Evolutionary conservation across 129 eudicot genomes (phyloP).

Genomic region (Dittrichia graveolens): DNA sequence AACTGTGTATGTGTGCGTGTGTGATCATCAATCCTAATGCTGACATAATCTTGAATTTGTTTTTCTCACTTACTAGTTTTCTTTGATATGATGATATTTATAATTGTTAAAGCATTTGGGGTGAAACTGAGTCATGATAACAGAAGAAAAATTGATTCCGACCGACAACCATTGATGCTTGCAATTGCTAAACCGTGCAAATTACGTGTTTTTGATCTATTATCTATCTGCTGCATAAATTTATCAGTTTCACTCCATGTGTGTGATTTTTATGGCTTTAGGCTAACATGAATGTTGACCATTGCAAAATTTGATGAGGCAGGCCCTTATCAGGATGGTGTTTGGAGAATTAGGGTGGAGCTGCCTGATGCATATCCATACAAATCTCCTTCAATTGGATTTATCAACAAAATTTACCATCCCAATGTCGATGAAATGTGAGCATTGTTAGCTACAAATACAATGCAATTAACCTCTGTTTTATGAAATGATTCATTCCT

Average conservation of each 20-base stretch:
- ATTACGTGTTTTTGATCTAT: no score
- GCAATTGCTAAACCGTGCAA: neutral
- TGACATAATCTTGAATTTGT: constrained; percentile 7
- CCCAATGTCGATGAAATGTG: constrained; percentile 96
- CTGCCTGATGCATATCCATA: constrained; percentile 81
- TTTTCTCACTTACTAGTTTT: neutral
- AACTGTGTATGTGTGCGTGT: neutral
- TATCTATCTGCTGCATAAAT: no score
- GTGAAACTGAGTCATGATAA: neutral
- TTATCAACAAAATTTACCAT: constrained; percentile 85
- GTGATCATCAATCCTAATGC: neutral
- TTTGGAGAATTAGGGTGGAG: constrained; percentile 89
- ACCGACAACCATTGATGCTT: no score
- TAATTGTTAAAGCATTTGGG: neutral
- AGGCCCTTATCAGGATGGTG: constrained; percentile 93
- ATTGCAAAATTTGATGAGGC: constrained; percentile 22
- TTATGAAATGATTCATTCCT: neutral
- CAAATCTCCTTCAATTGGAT: constrained; percentile 88
- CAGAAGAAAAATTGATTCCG: no score
- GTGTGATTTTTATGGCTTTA: neutral
- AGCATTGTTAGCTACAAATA: constrained; percentile 28
- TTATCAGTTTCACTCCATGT: neutral
- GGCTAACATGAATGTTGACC: neutral
- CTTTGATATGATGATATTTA: neutral
- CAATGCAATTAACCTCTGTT: neutral